phyloP scores from a whole-genome alignment of 805 yeast species.

The Saccharomycopsis sp. region DNA sequence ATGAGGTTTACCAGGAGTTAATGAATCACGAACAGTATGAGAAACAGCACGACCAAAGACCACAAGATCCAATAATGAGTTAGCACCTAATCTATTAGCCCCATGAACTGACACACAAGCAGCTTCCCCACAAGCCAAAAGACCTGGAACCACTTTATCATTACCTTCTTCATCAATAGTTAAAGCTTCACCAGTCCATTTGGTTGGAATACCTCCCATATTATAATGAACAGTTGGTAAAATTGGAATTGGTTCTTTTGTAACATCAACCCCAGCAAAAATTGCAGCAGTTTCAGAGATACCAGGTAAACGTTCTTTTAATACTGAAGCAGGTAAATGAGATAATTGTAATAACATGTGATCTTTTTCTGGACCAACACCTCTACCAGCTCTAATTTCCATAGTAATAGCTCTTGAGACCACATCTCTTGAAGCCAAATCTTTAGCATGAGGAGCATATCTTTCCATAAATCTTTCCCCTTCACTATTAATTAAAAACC shows the following conservation, averaged over 20 bases:
- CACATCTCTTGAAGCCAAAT: conserved; percentile 96
- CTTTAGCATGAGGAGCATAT: conserved; percentile 98
- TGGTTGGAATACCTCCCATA: conserved; percentile 99
- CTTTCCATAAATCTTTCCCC: conserved; percentile 99
- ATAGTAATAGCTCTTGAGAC: conserved; percentile 97
- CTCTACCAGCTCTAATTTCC: conserved; percentile 98
- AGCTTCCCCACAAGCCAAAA: conserved; percentile 96
- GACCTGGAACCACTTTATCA: conserved; percentile 86
- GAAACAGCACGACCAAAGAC: conserved; percentile 98
- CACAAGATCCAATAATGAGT: conserved; percentile 90
- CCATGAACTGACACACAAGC: conserved; percentile 99
- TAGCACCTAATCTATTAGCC: conserved; percentile 98
- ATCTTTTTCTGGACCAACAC: conserved; percentile 94
- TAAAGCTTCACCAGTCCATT: conserved; percentile 91
- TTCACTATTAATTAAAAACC: conserved; percentile 87
- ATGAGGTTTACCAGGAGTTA: conserved; percentile 84
- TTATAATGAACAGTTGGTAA: conserved; percentile 98
- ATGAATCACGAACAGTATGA: conserved; percentile 74
- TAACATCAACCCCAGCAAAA: conserved; percentile 98
- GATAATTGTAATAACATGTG: conserved; percentile 92
- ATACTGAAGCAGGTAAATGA: conserved; percentile 85
- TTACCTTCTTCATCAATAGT: conserved; percentile 78
- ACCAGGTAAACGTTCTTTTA: conserved; percentile 96
- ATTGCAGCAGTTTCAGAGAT: conserved; percentile 97
- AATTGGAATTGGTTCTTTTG: conserved; percentile 98